Percentiles rank a stretch among this genome's conserved stretches.
Conservation (phyloP, 2,329 filamentous ascomycete genomes). For the Sclerotiophoma versabilis region DNA sequence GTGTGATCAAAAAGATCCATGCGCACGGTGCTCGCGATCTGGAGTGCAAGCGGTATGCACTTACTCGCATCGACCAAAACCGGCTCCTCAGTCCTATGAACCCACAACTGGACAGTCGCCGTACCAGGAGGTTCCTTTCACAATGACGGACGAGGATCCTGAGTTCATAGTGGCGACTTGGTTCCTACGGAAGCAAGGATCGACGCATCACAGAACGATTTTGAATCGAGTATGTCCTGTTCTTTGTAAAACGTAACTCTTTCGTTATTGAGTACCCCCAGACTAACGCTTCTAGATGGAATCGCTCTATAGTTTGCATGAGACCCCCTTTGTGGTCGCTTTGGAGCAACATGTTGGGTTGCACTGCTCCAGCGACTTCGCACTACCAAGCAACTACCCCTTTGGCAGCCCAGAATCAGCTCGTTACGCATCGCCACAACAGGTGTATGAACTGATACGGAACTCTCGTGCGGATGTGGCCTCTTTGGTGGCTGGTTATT, state of each 20-base stretch:
- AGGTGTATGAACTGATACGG: constrained; percentile 18
- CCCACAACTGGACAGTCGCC: not conserved
- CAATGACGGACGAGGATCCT: constrained; percentile 20
- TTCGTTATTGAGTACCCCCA: not conserved
- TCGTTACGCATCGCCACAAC: constrained; percentile 20
- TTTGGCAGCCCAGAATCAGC: constrained; percentile 24
- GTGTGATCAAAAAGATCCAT: constrained; percentile 30
- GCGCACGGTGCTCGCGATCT: constrained; percentile 24
- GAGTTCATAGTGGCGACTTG: constrained; percentile 27
- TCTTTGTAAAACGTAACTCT: not conserved
- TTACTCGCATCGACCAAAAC: constrained; percentile 23
- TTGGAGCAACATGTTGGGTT: constrained; percentile 21
- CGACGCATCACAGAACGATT: constrained; percentile 24
- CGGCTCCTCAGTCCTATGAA: not conserved
- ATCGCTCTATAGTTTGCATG: constrained; percentile 15
- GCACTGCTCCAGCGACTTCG: constrained; percentile 24
- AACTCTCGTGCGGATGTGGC: constrained; percentile 1
- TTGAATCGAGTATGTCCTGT: constrained; percentile 17
- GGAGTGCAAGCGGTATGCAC: constrained; percentile 20
- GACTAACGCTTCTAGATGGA: constrained; percentile 19
- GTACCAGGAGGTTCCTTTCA: constrained; percentile 2
- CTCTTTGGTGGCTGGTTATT: constrained; percentile 20
- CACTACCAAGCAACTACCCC: constrained; percentile 31
- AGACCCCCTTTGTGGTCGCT: constrained; percentile 19
- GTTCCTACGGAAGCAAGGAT: constrained; percentile 27